Percentiles rank a stretch among this genome's conserved stretches.
phyloP scores from a whole-genome alignment of 2,329 filamentous ascomycete species.

The Ambrosiella xylebori region DNA sequence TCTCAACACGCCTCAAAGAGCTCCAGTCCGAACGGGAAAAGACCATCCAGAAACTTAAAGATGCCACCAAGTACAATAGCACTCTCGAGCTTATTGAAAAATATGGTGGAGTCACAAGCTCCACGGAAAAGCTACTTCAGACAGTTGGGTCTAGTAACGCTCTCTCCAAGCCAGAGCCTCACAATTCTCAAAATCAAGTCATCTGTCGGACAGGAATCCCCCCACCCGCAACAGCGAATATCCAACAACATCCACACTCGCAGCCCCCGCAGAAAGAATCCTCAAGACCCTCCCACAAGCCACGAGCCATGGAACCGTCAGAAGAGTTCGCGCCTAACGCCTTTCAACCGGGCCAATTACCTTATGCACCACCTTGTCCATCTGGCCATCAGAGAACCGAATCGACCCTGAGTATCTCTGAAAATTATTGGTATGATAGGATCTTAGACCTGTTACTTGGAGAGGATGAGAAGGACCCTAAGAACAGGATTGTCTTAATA shows the following conservation, averaged over 20 bases:
- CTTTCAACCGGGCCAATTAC: slow-evolving; percentile 24
- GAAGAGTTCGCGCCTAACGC: slow-evolving; percentile 57
- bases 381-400: neutral
- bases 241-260: slow-evolving; percentile 27
- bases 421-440: slow-evolving; percentile 78
- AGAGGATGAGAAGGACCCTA: slow-evolving; percentile 82
- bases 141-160: neutral
- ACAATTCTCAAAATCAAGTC: neutral
- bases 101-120: slow-evolving; percentile 40
- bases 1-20: slow-evolving; percentile 52
- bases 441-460: slow-evolving; percentile 82
- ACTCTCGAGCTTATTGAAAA: slow-evolving; percentile 88
- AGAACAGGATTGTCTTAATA: slow-evolving; percentile 78
- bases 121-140: neutral
- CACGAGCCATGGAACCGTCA: slow-evolving; percentile 28
- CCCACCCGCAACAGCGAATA: slow-evolving; percentile 47
- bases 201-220: slow-evolving; percentile 14
- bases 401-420: slow-evolving; percentile 15
- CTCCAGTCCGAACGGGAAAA: slow-evolving; percentile 63
- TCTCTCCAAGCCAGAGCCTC: neutral
- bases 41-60: slow-evolving; percentile 88
- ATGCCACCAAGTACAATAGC: slow-evolving; percentile 88
- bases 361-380: neutral
- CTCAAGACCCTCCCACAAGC: slow-evolving; percentile 16
- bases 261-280: slow-evolving; percentile 14